These are phyloP conservation scores for Polytrichum formosum DNA, from an alignment of 225 moss, liverwort and hornwort species.

Conservation along the genomic window DNA sequence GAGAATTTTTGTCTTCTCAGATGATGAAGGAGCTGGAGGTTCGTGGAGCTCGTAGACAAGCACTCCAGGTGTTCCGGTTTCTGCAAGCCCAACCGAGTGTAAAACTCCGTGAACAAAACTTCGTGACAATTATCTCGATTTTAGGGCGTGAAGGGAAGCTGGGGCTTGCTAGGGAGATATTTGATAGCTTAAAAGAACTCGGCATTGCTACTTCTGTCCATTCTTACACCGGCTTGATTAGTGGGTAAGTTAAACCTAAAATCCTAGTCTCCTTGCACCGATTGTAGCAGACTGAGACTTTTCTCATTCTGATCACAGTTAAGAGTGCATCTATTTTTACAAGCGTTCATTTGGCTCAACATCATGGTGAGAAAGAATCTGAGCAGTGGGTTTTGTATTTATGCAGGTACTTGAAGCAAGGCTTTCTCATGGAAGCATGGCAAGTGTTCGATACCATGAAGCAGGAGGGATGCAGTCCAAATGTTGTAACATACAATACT, in stretches of 20 bases:
- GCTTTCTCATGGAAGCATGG: slow-evolving; percentile 71
- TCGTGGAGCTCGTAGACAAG: slow-evolving; percentile 86
- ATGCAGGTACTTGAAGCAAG: slow-evolving; percentile 86
- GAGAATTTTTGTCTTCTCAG: slow-evolving; percentile 25
- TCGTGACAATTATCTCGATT: slow-evolving; percentile 81
- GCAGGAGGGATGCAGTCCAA: slow-evolving; percentile 60
- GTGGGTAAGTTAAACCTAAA: slow-evolving; percentile 52
- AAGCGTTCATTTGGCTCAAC: too few species aligned
- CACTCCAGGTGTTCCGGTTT: slow-evolving; percentile 80
- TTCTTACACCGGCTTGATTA: slow-evolving; percentile 73
- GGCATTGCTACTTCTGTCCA: slow-evolving; percentile 50
- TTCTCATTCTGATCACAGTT: too few species aligned
- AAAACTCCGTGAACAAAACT: slow-evolving; percentile 67
- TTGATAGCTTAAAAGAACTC: slow-evolving; percentile 61
- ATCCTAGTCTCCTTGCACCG: too few species aligned
- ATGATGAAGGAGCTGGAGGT: slow-evolving; percentile 94
- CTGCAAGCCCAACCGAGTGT: slow-evolving; percentile 41
- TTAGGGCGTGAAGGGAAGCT: slow-evolving; percentile 86
- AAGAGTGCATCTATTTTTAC: too few species aligned
- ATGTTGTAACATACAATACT: slow-evolving; percentile 80
- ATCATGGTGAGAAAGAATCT: neutral
- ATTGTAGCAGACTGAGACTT: too few species aligned
- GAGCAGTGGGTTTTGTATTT: neutral
- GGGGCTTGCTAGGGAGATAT: slow-evolving; percentile 74
- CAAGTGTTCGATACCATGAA: slow-evolving; percentile 68